Conservation (phyloP, 768 basidiomycete genomes). For the Sporobolomyces phaffii region DNA sequence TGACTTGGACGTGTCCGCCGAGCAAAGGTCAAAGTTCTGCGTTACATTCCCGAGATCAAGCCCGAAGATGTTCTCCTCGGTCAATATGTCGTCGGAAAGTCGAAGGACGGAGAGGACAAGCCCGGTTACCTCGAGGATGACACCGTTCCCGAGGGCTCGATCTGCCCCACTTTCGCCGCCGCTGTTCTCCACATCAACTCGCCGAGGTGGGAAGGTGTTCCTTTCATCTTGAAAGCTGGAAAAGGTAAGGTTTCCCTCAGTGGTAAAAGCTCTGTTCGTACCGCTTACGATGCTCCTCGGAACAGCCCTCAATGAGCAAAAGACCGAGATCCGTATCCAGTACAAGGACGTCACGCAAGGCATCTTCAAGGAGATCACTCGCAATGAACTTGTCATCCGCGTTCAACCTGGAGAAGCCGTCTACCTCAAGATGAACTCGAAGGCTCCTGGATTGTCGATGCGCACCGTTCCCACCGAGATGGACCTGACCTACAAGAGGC, state of each 20-base stretch:
- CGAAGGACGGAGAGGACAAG: slow-evolving; percentile 62
- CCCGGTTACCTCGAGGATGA: slow-evolving; percentile 99
- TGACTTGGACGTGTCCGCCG: too few species aligned
- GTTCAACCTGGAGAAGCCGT: slow-evolving; percentile 95
- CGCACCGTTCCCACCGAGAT: slow-evolving; percentile 91
- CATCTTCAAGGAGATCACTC: slow-evolving; percentile 90
- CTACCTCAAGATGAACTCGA: slow-evolving; percentile 93
- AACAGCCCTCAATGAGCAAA: slow-evolving; percentile 90
- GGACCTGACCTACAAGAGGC: slow-evolving; percentile 95
- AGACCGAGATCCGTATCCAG: slow-evolving; percentile 95
- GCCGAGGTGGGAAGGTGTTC: slow-evolving; percentile 96
- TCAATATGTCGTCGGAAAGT: slow-evolving; percentile 73
- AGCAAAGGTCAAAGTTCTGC: slow-evolving; percentile 84
- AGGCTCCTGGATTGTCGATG: slow-evolving; percentile 83
- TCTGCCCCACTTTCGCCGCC: slow-evolving; percentile 91
- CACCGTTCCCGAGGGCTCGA: slow-evolving; percentile 84
- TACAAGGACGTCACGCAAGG: slow-evolving; percentile 96
- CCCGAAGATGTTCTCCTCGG: slow-evolving; percentile 77
- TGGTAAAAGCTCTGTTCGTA: slow-evolving; percentile 18
- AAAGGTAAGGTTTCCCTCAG: slow-evolving; percentile 61
- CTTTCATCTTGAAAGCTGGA: slow-evolving; percentile 95
- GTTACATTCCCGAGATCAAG: slow-evolving; percentile 76
- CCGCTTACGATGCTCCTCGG: not conserved
- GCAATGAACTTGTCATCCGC: slow-evolving; percentile 95
- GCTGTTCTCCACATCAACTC: slow-evolving; percentile 86